Evolutionary conservation across 1,139 yeast species (phyloP), one percentile per base, ranked within the genome.

Genomic region (Ashbya aceris): DNA sequence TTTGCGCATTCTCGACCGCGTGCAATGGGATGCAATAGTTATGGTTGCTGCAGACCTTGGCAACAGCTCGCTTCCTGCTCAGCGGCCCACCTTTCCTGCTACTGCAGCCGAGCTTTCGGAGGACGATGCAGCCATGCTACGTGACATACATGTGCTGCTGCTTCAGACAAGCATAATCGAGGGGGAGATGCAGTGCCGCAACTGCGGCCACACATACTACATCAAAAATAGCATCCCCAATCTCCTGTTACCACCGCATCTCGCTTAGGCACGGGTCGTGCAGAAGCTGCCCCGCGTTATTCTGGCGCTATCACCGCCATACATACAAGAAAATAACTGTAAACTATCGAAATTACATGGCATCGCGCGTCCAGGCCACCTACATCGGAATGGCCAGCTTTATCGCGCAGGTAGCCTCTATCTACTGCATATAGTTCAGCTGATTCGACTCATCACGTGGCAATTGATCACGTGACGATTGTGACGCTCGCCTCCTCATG

Each of bases 201-300:
- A 80, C 64, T 91, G 99, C 62, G 79, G 77, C 1, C 97, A 91
- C 61, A 70, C 83, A 11, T 93, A 89, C 65, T 77, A 82, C 66
- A 84, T 91, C 66, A 89, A 89, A 66, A 89, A 87, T 69, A 78
- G 91, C 45, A 87, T 91, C 54, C 96, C 99, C 39, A 91, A 91
- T 70, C 84, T 91, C 64, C 69, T 91, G 47, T 73, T 91, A 41
- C 97, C 98, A 36, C 97, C 98, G 13, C 97, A 91, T 62, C 71
- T 91, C 53, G 85, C 83, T 7, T 74, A 57, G 23, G 23, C 23
- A 17, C 23, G 23, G 23, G 23, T 17, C 6, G 6, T 17, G 23
- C 23, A 6, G 23, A 17, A 17, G 23, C 23, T 17, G 23, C 23
- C 6, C 23, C 23, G 23, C 23, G 23, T 17, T 17, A 17, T 17